Evolutionary conservation across 2,329 filamentous ascomycete species (phyloP).

Genomic region (Rasamsonia emersonii): DNA sequence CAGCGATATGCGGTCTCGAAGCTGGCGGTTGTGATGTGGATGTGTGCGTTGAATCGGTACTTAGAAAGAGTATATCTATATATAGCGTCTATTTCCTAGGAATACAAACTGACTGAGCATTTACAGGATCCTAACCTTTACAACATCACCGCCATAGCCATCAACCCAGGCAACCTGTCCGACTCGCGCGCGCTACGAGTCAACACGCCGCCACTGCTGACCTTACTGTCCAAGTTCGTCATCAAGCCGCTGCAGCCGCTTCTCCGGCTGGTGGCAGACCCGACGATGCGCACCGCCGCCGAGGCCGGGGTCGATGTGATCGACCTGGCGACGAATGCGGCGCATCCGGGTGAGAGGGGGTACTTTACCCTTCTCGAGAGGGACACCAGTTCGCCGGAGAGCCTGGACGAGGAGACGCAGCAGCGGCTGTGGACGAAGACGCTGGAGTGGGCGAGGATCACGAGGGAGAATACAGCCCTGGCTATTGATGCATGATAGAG

Average conservation of each 20-base stretch:
- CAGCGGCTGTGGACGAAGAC: constrained; percentile 26
- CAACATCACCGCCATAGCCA: constrained; percentile 21
- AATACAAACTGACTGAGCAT: background rate
- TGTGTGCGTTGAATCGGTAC: constrained; percentile 31
- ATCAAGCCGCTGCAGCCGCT: constrained; percentile 20
- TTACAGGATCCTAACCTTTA: constrained; percentile 15
- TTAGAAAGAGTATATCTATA: constrained; percentile 19
- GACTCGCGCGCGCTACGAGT: constrained; percentile 30
- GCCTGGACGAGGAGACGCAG: constrained; percentile 21
- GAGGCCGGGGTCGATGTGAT: constrained; percentile 23
- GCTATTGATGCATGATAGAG: constrained; percentile 1
- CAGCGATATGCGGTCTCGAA: constrained; percentile 39
- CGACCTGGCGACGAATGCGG: constrained; percentile 18
- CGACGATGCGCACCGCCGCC: constrained; percentile 21
- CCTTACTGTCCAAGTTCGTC: constrained; percentile 18
- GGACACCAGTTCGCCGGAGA: constrained; percentile 23
- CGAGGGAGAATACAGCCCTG: constrained; percentile 14
- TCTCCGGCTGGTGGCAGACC: constrained; percentile 16
- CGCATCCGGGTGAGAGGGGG: constrained; percentile 22
- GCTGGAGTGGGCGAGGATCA: constrained; percentile 21
- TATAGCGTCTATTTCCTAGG: background rate
- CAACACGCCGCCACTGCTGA: constrained; percentile 22
- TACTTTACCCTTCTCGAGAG: constrained; percentile 26
- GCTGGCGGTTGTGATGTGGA: constrained; percentile 32
- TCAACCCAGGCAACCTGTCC: constrained; percentile 27